Evolutionary conservation across 805 yeast species (phyloP).

Genomic region (Candida hungchunana): DNA sequence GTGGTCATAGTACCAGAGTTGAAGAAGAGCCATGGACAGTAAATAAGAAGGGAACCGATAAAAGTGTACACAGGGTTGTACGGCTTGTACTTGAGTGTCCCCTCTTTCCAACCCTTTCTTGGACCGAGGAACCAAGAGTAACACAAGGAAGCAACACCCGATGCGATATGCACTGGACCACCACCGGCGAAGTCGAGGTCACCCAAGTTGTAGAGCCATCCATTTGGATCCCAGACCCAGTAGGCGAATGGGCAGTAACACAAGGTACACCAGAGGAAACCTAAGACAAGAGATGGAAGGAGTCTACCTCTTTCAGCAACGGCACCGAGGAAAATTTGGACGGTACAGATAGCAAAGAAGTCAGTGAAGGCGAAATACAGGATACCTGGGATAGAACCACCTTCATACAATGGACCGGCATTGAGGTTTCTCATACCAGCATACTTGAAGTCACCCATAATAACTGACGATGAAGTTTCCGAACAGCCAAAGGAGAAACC

Average conservation of each 20-base stretch:
- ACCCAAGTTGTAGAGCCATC: slow-evolving; percentile 93
- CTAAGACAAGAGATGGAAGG: slow-evolving; percentile 72
- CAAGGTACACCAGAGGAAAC: slow-evolving; percentile 81
- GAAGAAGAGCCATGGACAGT: slow-evolving; percentile 97
- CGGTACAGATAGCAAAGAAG: slow-evolving; percentile 84
- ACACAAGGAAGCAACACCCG: slow-evolving; percentile 89
- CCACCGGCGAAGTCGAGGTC: slow-evolving; percentile 98
- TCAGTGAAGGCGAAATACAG: slow-evolving; percentile 75
- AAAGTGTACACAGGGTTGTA: slow-evolving; percentile 90
- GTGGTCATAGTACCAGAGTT: slow-evolving; percentile 80
- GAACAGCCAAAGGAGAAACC: slow-evolving; percentile 90
- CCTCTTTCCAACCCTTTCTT: slow-evolving; percentile 45
- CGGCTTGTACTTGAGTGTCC: slow-evolving; percentile 62
- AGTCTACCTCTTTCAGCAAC: slow-evolving; percentile 91
- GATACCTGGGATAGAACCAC: slow-evolving; percentile 46
- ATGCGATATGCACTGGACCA: slow-evolving; percentile 91
- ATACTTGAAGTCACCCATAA: slow-evolving; percentile 74
- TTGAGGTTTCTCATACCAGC: slow-evolving; percentile 73
- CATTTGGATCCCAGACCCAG: slow-evolving; percentile 93
- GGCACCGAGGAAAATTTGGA: slow-evolving; percentile 87
- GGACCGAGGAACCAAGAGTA: slow-evolving; percentile 75
- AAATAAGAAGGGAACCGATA: slow-evolving; percentile 77
- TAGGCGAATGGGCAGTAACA: slow-evolving; percentile 92
- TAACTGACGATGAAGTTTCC: slow-evolving; percentile 58
- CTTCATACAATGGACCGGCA: slow-evolving; percentile 71